Evolutionary conservation across 345 rosid genomes (phyloP).

Genomic region (Garcia nutans): DNA sequence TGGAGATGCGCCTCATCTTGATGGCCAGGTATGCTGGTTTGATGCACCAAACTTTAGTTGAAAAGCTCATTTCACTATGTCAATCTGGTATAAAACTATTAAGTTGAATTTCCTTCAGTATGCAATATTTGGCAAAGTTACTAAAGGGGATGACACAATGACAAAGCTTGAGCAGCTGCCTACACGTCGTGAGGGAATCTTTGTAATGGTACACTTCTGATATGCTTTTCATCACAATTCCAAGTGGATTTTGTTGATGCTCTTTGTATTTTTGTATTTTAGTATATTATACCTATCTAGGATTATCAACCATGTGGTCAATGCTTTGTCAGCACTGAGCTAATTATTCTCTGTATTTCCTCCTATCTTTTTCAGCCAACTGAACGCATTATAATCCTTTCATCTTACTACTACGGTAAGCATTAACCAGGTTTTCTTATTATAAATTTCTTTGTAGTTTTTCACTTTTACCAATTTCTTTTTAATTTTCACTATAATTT

Average conservation of each 20-base stretch:
- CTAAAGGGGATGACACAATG: constrained; percentile 90
- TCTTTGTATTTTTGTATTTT: neutral
- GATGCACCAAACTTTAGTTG: constrained; percentile 14
- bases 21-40: constrained; percentile 55
- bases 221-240: neutral
- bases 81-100: constrained; percentile 16
- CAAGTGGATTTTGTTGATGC: neutral
- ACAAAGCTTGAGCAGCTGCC: constrained; percentile 84
- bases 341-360: neutral
- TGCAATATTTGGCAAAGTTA: constrained; percentile 93
- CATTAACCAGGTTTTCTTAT: constrained; percentile 1
- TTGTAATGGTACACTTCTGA: constrained; percentile 69
- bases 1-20: constrained; percentile 96
- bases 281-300: neutral
- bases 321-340: constrained; percentile 9
- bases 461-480: neutral
- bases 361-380: constrained; percentile 43
- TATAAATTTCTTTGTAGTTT: neutral
- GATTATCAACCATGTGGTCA: constrained; percentile 2
- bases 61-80: constrained; percentile 5
- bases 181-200: constrained; percentile 85
- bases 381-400: constrained; percentile 81
- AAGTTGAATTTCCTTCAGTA: constrained; percentile 50
- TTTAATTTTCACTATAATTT: neutral
- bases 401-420: constrained; percentile 81